Evolutionary conservation across 2,329 filamentous ascomycete species (phyloP).

Genomic region (Aspergillus uvarum): DNA sequence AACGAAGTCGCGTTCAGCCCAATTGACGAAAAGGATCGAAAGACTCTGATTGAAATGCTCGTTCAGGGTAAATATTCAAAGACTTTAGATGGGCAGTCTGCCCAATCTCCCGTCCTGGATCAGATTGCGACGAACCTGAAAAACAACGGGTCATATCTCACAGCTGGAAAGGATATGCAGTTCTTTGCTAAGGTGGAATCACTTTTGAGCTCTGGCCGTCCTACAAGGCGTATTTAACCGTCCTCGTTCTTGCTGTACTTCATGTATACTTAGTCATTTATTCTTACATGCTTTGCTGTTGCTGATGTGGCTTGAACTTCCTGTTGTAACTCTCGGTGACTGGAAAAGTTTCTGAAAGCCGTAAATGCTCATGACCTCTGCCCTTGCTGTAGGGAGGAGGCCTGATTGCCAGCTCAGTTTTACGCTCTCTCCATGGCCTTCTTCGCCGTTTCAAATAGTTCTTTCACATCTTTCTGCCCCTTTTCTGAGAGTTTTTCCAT

Average conservation of each 20-base stretch:
- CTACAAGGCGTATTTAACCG: slow-evolving; percentile 27
- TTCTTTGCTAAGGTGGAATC: slow-evolving; percentile 42
- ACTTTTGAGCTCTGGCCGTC: slow-evolving; percentile 31
- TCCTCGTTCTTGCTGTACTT: neutral
- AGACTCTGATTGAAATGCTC: slow-evolving; percentile 32
- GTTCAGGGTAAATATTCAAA: slow-evolving; percentile 37
- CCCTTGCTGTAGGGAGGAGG: neutral
- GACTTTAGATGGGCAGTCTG: slow-evolving; percentile 13
- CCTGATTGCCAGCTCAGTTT: neutral
- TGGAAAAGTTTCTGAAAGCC: neutral
- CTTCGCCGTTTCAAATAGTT: slow-evolving; percentile 44
- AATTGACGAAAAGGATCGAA: slow-evolving; percentile 26
- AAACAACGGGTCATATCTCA: slow-evolving; percentile 46
- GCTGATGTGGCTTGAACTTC: neutral
- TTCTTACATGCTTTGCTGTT: neutral
- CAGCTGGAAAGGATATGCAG: slow-evolving; percentile 34
- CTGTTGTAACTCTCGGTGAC: neutral
- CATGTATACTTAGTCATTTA: slow-evolving; percentile 11
- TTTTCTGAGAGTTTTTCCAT: slow-evolving; percentile 51
- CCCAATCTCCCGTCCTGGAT: slow-evolving; percentile 29
- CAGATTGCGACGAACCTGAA: slow-evolving; percentile 37
- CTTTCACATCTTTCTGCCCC: slow-evolving; percentile 48
- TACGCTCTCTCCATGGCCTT: slow-evolving; percentile 39
- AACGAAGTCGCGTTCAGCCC: slow-evolving; percentile 29
- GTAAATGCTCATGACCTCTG: neutral